phyloP scores from a whole-genome alignment of 441 rosid genomes.

The Aleurites moluccanus region DNA sequence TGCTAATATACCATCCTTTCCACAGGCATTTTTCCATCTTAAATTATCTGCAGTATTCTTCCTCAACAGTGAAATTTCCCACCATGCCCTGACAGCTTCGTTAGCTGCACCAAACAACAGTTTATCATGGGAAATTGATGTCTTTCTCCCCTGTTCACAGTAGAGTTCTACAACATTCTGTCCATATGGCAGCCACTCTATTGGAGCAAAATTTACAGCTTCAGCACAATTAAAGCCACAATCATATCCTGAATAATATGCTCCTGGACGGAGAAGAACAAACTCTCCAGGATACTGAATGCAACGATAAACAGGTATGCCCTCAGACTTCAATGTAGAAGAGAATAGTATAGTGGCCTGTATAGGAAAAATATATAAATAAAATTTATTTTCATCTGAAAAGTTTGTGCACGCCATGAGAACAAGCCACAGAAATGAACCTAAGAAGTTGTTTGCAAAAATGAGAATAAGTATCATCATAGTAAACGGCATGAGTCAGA shows the following conservation, averaged over 20 bases:
- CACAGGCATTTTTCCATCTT: slow-evolving; percentile 59
- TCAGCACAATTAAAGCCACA: slow-evolving; percentile 79
- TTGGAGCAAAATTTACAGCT: slow-evolving; percentile 69
- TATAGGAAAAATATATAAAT: slow-evolving; percentile 18
- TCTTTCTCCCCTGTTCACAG: slow-evolving; percentile 44
- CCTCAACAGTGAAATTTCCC: slow-evolving; percentile 48
- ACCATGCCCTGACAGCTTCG: slow-evolving; percentile 63
- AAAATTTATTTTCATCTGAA: not conserved
- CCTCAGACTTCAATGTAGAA: slow-evolving; percentile 50
- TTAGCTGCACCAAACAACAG: slow-evolving; percentile 62
- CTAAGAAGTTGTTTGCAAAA: slow-evolving; percentile 7
- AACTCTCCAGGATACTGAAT: slow-evolving; percentile 75
- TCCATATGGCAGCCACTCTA: slow-evolving; percentile 81
- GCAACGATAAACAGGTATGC: slow-evolving; percentile 65
- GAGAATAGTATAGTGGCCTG: slow-evolving; percentile 55
- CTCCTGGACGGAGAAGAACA: slow-evolving; percentile 74
- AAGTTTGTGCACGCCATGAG: not conserved
- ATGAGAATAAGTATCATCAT: not conserved
- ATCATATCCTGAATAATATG: slow-evolving; percentile 65
- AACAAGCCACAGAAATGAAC: slow-evolving; percentile 9
- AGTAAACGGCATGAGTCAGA: not conserved
- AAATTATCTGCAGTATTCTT: slow-evolving; percentile 41
- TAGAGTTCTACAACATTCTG: slow-evolving; percentile 57
- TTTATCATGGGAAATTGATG: slow-evolving; percentile 69
- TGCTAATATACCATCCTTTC: slow-evolving; percentile 56